Base-by-base conservation (phyloP, 2,329 filamentous ascomycete species). In the Leptosphaerulina australis region DNA sequence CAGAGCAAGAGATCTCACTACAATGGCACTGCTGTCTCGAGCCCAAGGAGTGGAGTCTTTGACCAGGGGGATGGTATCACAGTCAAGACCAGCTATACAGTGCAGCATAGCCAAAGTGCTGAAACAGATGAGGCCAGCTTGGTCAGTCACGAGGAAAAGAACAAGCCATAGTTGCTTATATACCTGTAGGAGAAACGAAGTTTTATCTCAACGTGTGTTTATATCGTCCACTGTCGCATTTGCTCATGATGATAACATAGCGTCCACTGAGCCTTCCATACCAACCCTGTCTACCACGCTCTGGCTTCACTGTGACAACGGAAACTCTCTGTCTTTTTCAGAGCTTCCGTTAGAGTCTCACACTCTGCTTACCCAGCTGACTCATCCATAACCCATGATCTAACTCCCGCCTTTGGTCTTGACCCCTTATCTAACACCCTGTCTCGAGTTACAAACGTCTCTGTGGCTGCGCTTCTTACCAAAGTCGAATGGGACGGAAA, bases 111-210 rank as follows among this genome's bases (percentile, higher is more conserved):
- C 18, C 43, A 52, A 10, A 40, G 50, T 12, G n/a, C n/a, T n/a
- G 58, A 63, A 22, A 61, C 56, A 20, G 58, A 63, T 18, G 56
- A 63, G 31, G 46, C 48, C 21, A 63, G 60, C 33, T 33, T 63
- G 17, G 58, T 61, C 18, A 53, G 47, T 34, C 41, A 58, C 18
- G 29, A 57, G 40, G 40, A 50, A 10, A 45, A 44, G 12, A 25
- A 20, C 17, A 48, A 21, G 25, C 18, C 21, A 34, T 48, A 44
- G 25, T 26, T 11, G n/a, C n/a, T n/a, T n/a, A n/a, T n/a, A n/a
- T n/a, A n/a, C n/a, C n/a, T n/a, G n/a, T n/a, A n/a, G n/a, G n/a
- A n/a, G n/a, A n/a, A n/a, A n/a, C n/a, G n/a, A n/a, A n/a, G n/a
- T n/a, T n/a, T n/a, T n/a, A n/a, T n/a, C n/a, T n/a, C n/a, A n/a